Percentiles rank a stretch among this genome's conserved stretches.
Evolutionary conservation across 2,329 filamentous ascomycete genomes (phyloP).

Genomic region (Diatrype stigma): DNA sequence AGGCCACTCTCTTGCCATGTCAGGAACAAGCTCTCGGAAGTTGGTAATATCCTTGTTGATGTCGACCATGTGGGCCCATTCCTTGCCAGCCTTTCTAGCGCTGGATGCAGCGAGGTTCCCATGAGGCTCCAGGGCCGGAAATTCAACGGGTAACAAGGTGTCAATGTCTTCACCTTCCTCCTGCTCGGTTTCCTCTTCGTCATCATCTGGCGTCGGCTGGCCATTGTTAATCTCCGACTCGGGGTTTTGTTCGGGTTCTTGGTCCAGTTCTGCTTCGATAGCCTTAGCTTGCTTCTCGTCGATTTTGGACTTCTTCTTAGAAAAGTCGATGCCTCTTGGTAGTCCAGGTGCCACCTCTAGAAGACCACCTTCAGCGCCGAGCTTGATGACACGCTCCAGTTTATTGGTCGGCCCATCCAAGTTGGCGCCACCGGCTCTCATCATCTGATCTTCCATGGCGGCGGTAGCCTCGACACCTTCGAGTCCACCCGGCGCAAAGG

Average conservation of each 20-base stretch:
- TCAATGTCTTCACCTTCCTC: slow-evolving; percentile 69
- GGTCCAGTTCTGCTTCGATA: slow-evolving; percentile 44
- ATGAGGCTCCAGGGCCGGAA: slow-evolving; percentile 83
- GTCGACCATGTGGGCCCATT: slow-evolving; percentile 99
- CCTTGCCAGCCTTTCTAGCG: slow-evolving; percentile 69
- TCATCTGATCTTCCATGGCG: slow-evolving; percentile 72
- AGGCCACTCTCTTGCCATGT: slow-evolving; percentile 94
- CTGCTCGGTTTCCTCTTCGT: slow-evolving; percentile 30
- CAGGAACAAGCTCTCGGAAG: slow-evolving; percentile 86
- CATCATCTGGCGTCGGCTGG: slow-evolving; percentile 18
- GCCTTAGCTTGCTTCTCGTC: slow-evolving; percentile 63
- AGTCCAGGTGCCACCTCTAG: slow-evolving; percentile 82
- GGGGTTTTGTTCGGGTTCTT: slow-evolving; percentile 37
- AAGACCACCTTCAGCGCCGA: slow-evolving; percentile 71
- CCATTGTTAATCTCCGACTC: slow-evolving; percentile 27
- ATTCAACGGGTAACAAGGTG: slow-evolving; percentile 83
- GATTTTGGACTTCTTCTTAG: slow-evolving; percentile 50
- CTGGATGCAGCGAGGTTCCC: slow-evolving; percentile 69
- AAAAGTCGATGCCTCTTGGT: slow-evolving; percentile 69
- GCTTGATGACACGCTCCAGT: slow-evolving; percentile 82
- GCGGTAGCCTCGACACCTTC: slow-evolving; percentile 83
- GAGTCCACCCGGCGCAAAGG: slow-evolving; percentile 85
- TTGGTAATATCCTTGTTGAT: slow-evolving; percentile 91
- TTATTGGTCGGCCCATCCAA: slow-evolving; percentile 46
- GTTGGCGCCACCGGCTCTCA: slow-evolving; percentile 44